These are phyloP conservation scores for Cladosporium sphaerospermum DNA, from an alignment of 2,329 filamentous ascomycete genomes.

Conservation along the genomic window DNA sequence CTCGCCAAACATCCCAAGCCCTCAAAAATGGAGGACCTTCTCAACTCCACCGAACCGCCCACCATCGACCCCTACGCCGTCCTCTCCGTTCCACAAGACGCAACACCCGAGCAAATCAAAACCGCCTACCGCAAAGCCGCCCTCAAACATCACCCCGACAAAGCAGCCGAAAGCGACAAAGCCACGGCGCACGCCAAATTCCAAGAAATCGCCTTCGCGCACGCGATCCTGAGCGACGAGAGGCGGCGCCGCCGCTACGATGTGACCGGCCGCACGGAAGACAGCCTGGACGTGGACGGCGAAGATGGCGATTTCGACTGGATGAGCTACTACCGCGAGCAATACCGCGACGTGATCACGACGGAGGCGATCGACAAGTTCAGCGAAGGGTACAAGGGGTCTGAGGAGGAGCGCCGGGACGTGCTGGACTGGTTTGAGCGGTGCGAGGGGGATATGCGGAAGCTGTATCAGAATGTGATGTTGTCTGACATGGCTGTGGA, in stretches of 20 bases:
- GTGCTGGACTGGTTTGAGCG: slow-evolving; percentile 70
- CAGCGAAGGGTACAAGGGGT: slow-evolving; percentile 71
- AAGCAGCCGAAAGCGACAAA: slow-evolving; percentile 52
- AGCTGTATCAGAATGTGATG: slow-evolving; percentile 77
- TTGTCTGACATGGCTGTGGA: slow-evolving; percentile 77
- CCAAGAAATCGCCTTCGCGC: slow-evolving; percentile 87
- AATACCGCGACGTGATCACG: slow-evolving; percentile 72
- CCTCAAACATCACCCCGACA: slow-evolving; percentile 71
- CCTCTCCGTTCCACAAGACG: slow-evolving; percentile 63
- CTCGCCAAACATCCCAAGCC: neutral
- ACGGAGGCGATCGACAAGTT: slow-evolving; percentile 69
- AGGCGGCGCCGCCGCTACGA: slow-evolving; percentile 81
- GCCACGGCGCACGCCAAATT: slow-evolving; percentile 72
- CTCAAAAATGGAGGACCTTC: slow-evolving; percentile 40
- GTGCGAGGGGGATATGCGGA: slow-evolving; percentile 66
- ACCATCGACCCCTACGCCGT: slow-evolving; percentile 73
- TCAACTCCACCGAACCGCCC: slow-evolving; percentile 57
- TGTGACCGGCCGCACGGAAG: slow-evolving; percentile 78
- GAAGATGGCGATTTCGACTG: slow-evolving; percentile 75
- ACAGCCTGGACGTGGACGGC: slow-evolving; percentile 62
- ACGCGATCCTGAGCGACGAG: slow-evolving; percentile 83
- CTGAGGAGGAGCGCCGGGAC: slow-evolving; percentile 76
- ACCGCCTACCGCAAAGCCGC: slow-evolving; percentile 87
- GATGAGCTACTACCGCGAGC: slow-evolving; percentile 80
- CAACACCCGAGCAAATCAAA: slow-evolving; percentile 75